phyloP scores from a whole-genome alignment of 345 rosid species.

The Arabidopsis suecica region DNA sequence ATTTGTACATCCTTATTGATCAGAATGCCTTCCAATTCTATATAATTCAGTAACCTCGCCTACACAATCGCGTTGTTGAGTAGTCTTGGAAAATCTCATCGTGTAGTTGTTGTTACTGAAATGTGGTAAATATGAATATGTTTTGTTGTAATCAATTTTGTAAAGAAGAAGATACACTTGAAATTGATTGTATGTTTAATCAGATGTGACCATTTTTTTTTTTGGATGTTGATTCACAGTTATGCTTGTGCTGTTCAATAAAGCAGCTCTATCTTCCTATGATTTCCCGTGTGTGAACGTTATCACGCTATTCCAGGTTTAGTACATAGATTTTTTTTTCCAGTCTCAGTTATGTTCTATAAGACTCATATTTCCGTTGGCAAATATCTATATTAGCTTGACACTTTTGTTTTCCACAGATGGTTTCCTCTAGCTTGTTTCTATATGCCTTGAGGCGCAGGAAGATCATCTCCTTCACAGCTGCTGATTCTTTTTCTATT shows the following conservation, averaged over 20 bases:
- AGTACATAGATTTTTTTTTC: background rate
- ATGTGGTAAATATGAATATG: background rate
- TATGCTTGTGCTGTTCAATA: slow-evolving; percentile 88
- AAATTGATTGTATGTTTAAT: slow-evolving; percentile 6
- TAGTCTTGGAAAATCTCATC: background rate
- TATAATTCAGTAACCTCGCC: background rate
- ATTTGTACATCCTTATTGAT: background rate
- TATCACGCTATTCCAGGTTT: slow-evolving; percentile 90
- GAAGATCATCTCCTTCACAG: slow-evolving; percentile 70
- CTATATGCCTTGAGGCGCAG: slow-evolving; percentile 69
- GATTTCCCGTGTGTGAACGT: slow-evolving; percentile 87
- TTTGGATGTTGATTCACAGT: slow-evolving; percentile 54
- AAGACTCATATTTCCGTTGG: background rate
- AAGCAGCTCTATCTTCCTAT: slow-evolving; percentile 97
- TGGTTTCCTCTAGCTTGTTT: slow-evolving; percentile 77
- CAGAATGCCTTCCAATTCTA: background rate
- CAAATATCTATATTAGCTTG: background rate
- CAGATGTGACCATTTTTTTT: slow-evolving; percentile 11
- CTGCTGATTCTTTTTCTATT: slow-evolving; percentile 56
- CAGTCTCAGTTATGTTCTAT: background rate
- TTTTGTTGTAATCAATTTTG: background rate
- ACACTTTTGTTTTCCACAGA: slow-evolving; percentile 50
- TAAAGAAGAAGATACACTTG: background rate
- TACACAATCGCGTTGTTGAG: background rate
- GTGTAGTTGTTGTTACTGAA: background rate